A percentile compares a stretch with the other conserved stretches of the same genome.
These are phyloP conservation scores for Paraleonurus japonicus DNA, from an alignment of 257 asterid species.

Conservation along the genomic window DNA sequence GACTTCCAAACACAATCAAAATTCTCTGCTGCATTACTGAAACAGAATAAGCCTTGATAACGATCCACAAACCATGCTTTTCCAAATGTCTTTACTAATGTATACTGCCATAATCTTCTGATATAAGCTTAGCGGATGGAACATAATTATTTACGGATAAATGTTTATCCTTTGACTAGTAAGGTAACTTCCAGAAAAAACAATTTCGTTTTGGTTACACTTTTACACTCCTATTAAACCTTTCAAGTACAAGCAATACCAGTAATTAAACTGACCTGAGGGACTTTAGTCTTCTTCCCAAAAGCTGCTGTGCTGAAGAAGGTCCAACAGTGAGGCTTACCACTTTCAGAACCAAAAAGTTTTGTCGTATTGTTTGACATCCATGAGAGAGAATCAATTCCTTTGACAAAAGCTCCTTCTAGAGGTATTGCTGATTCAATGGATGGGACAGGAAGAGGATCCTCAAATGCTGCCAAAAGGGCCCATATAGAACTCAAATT, in stretches of 20 bases:
- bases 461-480: slow-evolving; percentile 87
- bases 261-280: slow-evolving; percentile 60
- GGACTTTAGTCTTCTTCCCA: slow-evolving; percentile 84
- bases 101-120: neutral
- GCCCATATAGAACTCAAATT: slow-evolving; percentile 94
- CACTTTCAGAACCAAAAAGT: slow-evolving; percentile 48
- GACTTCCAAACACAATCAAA: neutral
- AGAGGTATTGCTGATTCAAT: slow-evolving; percentile 41
- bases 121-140: neutral
- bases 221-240: neutral
- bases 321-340: slow-evolving; percentile 86
- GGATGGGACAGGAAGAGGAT: slow-evolving; percentile 67
- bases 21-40: too few relatives aligned
- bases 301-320: slow-evolving; percentile 79
- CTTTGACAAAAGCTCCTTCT: slow-evolving; percentile 92
- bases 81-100: neutral
- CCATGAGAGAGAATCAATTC: slow-evolving; percentile 89
- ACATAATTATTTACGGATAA: neutral
- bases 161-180: neutral
- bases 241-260: neutral
- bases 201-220: neutral
- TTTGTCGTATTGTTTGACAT: slow-evolving; percentile 79
- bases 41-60: too few relatives aligned
- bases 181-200: neutral
- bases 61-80: neutral